These are phyloP conservation scores for Fibroporia radiculosa DNA, from an alignment of 768 basidiomycete species.

Conservation along the genomic window DNA sequence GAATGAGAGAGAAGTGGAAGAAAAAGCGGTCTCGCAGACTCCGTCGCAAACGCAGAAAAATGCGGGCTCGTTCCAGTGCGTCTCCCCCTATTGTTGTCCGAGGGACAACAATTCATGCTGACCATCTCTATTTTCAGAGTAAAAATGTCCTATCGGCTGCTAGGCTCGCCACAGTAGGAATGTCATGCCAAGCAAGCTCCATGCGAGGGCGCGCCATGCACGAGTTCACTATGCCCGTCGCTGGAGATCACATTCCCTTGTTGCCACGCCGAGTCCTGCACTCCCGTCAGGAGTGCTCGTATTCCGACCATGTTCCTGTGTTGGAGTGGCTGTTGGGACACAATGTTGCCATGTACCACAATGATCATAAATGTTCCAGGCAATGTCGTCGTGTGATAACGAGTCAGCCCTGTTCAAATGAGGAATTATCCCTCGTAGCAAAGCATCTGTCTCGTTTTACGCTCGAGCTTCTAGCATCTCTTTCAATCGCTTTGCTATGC, in stretches of 20 bases:
- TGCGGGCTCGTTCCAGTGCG: conserved; percentile 91
- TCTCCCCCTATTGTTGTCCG: conserved; percentile 18
- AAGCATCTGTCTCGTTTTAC: conserved; percentile 1
- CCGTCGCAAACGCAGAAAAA: conserved; percentile 92
- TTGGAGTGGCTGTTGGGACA: background rate
- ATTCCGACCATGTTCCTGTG: conserved; percentile 8
- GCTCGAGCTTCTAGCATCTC: conserved; percentile 26
- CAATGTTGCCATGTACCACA: no score
- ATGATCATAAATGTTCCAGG: no score
- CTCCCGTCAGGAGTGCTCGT: conserved; percentile 14
- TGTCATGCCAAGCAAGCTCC: conserved; percentile 13
- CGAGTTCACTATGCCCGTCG: conserved; percentile 9
- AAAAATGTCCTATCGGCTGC: conserved; percentile 17
- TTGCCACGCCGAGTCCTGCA: conserved; percentile 19
- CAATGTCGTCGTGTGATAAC: no score
- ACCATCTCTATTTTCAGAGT: conserved; percentile 15
- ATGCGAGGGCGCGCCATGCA: conserved; percentile 8
- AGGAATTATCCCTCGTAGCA: background rate
- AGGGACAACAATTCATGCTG: background rate
- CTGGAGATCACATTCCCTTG: conserved; percentile 13
- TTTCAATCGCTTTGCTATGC: conserved; percentile 45
- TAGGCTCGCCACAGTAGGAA: conserved; percentile 20
- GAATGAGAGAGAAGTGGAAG: conserved; percentile 97
- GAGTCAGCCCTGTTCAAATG: no score
- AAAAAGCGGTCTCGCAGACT: conserved; percentile 92